Base-by-base conservation (phyloP, 352 stramenopile species). In the Globisporangium irregulare region DNA sequence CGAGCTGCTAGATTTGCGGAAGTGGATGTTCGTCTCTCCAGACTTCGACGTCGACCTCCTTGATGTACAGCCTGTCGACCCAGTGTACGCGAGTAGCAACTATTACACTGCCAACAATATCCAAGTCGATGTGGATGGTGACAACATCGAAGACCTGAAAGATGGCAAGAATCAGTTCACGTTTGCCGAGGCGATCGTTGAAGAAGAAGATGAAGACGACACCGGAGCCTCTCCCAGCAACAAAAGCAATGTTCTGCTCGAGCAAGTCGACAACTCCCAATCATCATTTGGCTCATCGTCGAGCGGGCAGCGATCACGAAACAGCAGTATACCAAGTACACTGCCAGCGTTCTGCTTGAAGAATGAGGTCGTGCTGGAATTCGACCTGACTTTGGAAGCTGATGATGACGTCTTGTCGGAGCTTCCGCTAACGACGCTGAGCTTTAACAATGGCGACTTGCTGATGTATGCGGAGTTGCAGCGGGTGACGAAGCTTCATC, bases 41-140 rank as follows among this genome's bases (percentile, higher is more conserved):
- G 67, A 74, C 2, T 95, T 96, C 34, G 73, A 80, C 14, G 68
- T 93, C 14, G 84, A 93, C 10, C 59, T 73, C 0, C 73, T 96
- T 12, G 86, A 96, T 46, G 75, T 78, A 1, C 69, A 86, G n/a
- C 86, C 86, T 7, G 81, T 93, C 10, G 86, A 95, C 43, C 78
- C 80, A 1, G 74, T 91, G 2, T 78, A 93, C 10, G 86, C 86
- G 34, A 92, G 84, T 54, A 87, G 81, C 38, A 90, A 91, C 64
- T 95, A 95, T 64, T 95, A 91, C 70, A 93, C 84, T 7, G 84
- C 86, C 2, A 91, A 94, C 68, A 92, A 94, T 58, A 92, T 93
- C 66, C 84, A 86, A 64, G 87, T 93, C 8, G 86, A 91, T 56
- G 79, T 91, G 53, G 84, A 92, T 32, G 72, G 67, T 0, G 62